phyloP scores from a whole-genome alignment of 768 basidiomycete species.

The Tephrocybe sp. region DNA sequence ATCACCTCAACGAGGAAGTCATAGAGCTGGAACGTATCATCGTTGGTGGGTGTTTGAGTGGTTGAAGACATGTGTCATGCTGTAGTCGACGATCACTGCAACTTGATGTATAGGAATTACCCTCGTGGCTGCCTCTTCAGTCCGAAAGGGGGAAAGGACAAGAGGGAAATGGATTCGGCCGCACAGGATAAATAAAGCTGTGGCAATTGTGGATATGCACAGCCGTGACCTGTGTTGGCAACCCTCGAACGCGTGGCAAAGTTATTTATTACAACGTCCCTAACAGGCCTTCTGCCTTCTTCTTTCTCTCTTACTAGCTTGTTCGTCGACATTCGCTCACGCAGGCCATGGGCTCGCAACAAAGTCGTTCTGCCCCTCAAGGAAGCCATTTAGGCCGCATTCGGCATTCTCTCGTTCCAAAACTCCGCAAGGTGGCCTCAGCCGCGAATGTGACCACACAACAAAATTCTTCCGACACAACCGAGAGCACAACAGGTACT shows the following conservation, averaged over 20 bases:
- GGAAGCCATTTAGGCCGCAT: constrained; percentile 21
- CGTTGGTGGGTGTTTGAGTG: background rate
- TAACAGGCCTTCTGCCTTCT: background rate
- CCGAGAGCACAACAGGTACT: background rate
- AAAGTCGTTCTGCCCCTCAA: constrained; percentile 22
- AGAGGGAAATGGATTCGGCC: background rate
- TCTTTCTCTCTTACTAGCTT: background rate
- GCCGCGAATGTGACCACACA: background rate
- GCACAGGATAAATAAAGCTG: background rate
- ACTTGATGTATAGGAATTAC: too few species aligned
- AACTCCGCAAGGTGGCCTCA: constrained; percentile 11
- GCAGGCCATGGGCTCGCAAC: constrained; percentile 30
- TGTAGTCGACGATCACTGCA: too few species aligned
- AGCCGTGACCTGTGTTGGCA: background rate
- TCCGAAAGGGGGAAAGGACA: background rate
- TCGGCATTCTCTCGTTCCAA: constrained; percentile 13
- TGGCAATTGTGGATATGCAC: background rate
- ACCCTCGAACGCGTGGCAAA: constrained; percentile 4
- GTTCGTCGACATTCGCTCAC: background rate
- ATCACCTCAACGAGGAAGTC: constrained; percentile 65
- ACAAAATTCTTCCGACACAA: background rate
- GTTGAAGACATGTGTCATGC: background rate
- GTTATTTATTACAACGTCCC: background rate
- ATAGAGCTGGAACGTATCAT: constrained; percentile 57
- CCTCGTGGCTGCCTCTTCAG: constrained; percentile 10